Evolutionary conservation across 495 filamentous ascomycete genomes (phyloP), one percentile per base, ranked within the genome.

Genomic region (Parachaetomium inaequale): DNA sequence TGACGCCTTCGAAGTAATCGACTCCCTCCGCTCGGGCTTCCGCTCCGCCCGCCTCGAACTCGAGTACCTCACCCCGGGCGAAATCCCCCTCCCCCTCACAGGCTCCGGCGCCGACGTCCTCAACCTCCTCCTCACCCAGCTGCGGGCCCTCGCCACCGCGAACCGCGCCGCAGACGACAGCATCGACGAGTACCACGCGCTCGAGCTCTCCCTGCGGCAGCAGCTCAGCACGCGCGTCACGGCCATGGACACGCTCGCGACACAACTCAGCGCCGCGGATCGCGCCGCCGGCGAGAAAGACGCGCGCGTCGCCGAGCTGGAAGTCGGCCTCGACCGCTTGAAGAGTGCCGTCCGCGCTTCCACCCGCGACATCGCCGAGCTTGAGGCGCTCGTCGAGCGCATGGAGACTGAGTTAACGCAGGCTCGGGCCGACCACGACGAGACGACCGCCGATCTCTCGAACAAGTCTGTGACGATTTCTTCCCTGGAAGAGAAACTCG

Each of bases 1-100:
- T 0, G 75, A 75, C 61, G 71, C 76, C 0, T 64, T 77, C 19
- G 82, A 83, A n/a, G 77, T 82, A 26, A 65, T 90, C 7, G 50
- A 72, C 0, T 75, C 81, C 1, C 80, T 90, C 23, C 75, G 75
- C 19, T 38, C 67, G 17, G 72, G 78, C 25, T 85, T 91, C 71
- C 83, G 87, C n/a, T 65, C 80, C n/a, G 87, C 88, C 4, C 82
- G 87, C 4, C 75, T 91, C 1, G 81, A 87, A 28, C 78, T 91
- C 7, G 88, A 91, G 63, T 83, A 84, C 65, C 73, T 87, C 2
- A 78, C 85, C 0, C 88, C 88, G 0, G 88, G 87, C 4, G 88
- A 91, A 66, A 60, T 75, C 15, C 58, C 71, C 73, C 78, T 68
- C 19, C 84, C 63, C 36, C 78, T 75, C 55, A 76, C 59, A 36